Conservation (phyloP, 768 basidiomycete genomes). For the Gyrodon lividus region DNA sequence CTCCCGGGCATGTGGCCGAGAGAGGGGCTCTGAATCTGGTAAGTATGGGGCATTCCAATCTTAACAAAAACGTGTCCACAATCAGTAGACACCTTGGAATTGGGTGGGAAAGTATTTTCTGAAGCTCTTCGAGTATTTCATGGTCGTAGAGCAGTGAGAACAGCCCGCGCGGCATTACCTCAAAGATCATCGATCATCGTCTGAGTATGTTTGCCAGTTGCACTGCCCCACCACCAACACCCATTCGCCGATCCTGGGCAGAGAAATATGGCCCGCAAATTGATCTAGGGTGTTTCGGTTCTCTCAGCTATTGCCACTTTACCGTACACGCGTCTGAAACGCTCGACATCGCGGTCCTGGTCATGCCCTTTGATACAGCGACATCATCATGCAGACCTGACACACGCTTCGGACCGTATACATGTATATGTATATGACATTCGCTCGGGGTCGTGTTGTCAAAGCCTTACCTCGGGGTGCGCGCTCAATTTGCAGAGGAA, state of each 20-base stretch:
- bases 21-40: slow-evolving; percentile 26
- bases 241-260: slow-evolving; percentile 33
- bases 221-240: background rate
- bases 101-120: slow-evolving; percentile 40
- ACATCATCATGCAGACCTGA: slow-evolving; percentile 52
- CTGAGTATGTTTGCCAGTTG: background rate
- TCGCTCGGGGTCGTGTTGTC: slow-evolving; percentile 66
- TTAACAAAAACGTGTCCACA: slow-evolving; percentile 43
- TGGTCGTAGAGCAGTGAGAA: background rate
- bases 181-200: too few species aligned
- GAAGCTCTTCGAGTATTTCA: background rate
- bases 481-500: slow-evolving; percentile 63
- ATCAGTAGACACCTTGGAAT: slow-evolving; percentile 55
- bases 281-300: slow-evolving; percentile 72
- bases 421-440: too few species aligned
- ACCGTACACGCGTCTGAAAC: slow-evolving; percentile 48
- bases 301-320: slow-evolving; percentile 78
- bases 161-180: too few species aligned
- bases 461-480: slow-evolving; percentile 56
- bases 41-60: too few species aligned
- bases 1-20: slow-evolving; percentile 9
- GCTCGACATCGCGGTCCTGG: slow-evolving; percentile 76
- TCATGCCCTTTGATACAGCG: slow-evolving; percentile 71
- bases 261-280: slow-evolving; percentile 66
- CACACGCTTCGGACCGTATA: slow-evolving; percentile 79